phyloP scores from a whole-genome alignment of 1,139 yeast genomes.

The Nakaseomyces bracarensis region DNA sequence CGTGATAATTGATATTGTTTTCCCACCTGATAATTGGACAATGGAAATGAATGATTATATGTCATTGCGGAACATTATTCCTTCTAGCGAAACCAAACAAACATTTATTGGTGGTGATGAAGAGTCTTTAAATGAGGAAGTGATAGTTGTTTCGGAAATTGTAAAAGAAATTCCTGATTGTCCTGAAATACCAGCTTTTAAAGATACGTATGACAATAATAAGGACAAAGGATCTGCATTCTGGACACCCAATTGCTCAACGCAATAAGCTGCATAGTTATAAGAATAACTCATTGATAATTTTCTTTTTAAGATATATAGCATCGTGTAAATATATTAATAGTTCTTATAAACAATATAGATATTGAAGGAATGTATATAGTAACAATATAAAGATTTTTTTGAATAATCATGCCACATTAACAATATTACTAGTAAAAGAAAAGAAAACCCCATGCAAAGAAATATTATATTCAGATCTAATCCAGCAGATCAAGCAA shows the following conservation, averaged over 20 bases:
- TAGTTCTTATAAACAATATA: background rate
- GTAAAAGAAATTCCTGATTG: conserved; percentile 10
- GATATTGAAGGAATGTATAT: background rate
- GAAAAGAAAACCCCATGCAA: background rate
- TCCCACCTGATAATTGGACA: conserved; percentile 80
- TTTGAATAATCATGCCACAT: background rate
- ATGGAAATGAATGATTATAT: conserved; percentile 38
- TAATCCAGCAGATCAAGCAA: conserved; percentile 12
- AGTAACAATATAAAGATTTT: too few species aligned
- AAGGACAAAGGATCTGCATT: background rate
- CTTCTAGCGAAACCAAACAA: background rate
- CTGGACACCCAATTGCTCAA: conserved; percentile 5
- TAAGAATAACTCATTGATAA: background rate
- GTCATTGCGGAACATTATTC: conserved; percentile 4
- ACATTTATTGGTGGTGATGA: background rate
- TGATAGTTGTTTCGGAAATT: background rate
- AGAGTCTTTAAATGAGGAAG: background rate
- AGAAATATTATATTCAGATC: background rate
- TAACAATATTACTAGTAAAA: too few species aligned
- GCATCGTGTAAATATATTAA: conserved; percentile 2
- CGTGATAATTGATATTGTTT: conserved; percentile 61
- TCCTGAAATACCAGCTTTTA: conserved; percentile 5
- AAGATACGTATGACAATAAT: conserved; percentile 3
- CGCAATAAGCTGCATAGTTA: background rate
- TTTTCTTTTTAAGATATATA: too few species aligned